These are phyloP conservation scores for Citrullus colocynthis DNA, from an alignment of 306 rosid species.

Conservation along the genomic window DNA sequence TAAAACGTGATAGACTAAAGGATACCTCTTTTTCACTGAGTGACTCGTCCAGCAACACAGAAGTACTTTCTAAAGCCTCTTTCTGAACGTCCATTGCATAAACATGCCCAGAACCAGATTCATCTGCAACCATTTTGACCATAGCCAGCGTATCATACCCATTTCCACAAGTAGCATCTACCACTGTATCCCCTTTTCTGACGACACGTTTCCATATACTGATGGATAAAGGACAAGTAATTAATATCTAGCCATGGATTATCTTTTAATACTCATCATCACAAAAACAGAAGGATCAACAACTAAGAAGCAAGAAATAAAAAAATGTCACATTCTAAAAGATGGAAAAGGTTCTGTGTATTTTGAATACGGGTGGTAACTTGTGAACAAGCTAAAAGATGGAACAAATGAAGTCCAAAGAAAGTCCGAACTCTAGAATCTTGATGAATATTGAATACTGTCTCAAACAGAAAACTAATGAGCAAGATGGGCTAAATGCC, in stretches of 20 bases:
- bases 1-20: neutral
- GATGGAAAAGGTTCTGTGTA: neutral
- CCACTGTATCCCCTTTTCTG: slow-evolving; percentile 59
- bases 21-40: slow-evolving; percentile 42
- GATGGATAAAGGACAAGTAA: neutral
- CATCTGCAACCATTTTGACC: slow-evolving; percentile 72
- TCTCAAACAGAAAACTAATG: neutral
- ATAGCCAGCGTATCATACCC: slow-evolving; percentile 71
- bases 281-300: neutral
- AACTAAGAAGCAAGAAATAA: neutral
- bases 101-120: slow-evolving; percentile 38
- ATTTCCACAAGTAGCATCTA: slow-evolving; percentile 93
- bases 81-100: slow-evolving; percentile 71
- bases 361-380: neutral
- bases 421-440: neutral
- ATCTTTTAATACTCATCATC: neutral
- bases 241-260: neutral
- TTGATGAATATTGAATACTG: neutral
- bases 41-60: slow-evolving; percentile 41
- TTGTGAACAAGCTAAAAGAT: neutral
- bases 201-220: slow-evolving; percentile 73
- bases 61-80: slow-evolving; percentile 57
- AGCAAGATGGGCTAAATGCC: neutral
- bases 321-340: neutral
- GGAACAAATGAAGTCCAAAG: neutral